Conservation (phyloP, 106 monocot species). For the Apostasia ramifera region DNA sequence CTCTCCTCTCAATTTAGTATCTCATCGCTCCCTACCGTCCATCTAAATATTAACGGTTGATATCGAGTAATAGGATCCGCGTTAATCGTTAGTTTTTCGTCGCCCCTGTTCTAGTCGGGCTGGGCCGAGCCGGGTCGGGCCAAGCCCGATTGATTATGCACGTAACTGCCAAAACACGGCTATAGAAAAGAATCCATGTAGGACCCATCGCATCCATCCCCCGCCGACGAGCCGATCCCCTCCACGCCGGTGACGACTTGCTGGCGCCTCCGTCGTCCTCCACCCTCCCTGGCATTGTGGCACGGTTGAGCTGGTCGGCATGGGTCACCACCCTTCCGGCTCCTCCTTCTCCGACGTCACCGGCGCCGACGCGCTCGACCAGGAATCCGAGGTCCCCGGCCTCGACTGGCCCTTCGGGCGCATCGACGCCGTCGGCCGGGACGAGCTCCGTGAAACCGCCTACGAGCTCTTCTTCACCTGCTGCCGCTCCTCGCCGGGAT, state of each 20-base stretch:
- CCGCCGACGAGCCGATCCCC: neutral
- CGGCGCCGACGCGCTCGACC: constrained; percentile 1
- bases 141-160: neutral
- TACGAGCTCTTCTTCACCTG: constrained; percentile 85
- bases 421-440: constrained; percentile 35
- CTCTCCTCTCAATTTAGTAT: too few relatives aligned
- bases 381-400: constrained; percentile 20
- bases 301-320: neutral
- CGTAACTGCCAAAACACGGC: neutral
- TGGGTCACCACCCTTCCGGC: constrained; percentile 15
- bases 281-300: neutral
- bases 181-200: neutral
- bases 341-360: constrained; percentile 18
- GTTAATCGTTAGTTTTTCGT: neutral
- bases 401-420: constrained; percentile 72
- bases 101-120: neutral
- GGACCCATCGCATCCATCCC: neutral
- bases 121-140: too few relatives aligned
- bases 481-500: constrained; percentile 63
- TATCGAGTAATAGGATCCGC: too few relatives aligned
- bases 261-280: too few relatives aligned
- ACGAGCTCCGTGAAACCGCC: constrained; percentile 76
- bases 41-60: too few relatives aligned
- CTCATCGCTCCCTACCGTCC: too few relatives aligned
- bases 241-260: neutral